These are phyloP conservation scores for Sclerotinia trifoliorum DNA, from an alignment of 2,329 filamentous ascomycete species.

Conservation along the genomic window DNA sequence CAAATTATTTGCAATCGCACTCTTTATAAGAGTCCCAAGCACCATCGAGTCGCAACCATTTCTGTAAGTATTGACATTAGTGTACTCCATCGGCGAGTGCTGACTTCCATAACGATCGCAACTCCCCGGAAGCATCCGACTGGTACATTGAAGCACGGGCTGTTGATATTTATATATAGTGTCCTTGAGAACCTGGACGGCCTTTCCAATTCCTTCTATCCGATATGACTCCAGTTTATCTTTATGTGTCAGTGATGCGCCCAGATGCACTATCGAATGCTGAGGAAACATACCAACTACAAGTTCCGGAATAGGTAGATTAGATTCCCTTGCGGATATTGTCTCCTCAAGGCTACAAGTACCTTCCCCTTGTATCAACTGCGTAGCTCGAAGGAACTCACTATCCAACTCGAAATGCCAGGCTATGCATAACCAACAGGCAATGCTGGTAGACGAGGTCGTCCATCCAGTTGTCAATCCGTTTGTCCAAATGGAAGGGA, in stretches of 20 bases:
- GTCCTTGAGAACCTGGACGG: neutral
- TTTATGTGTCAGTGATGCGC: neutral
- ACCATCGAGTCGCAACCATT: conserved; percentile 13
- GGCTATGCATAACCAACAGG: neutral
- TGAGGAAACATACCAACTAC: neutral
- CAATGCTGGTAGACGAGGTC: neutral
- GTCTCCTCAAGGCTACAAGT: neutral
- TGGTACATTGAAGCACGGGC: no score
- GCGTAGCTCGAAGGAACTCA: neutral
- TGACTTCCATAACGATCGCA: neutral
- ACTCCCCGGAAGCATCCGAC: neutral
- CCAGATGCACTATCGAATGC: neutral
- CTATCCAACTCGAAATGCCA: neutral
- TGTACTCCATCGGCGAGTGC: neutral
- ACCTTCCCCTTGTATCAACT: neutral
- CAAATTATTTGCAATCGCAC: neutral
- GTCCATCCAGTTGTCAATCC: neutral
- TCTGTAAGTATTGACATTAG: neutral
- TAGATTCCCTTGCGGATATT: neutral
- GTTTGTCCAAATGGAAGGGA: neutral
- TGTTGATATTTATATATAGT: neutral
- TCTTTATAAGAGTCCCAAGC: neutral
- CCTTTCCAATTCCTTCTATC: neutral
- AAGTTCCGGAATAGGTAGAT: neutral
- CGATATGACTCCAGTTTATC: neutral